Evolutionary conservation across 495 filamentous ascomycete genomes (phyloP), one percentile per base, ranked within the genome.

Genomic region (Niebla homalea): DNA sequence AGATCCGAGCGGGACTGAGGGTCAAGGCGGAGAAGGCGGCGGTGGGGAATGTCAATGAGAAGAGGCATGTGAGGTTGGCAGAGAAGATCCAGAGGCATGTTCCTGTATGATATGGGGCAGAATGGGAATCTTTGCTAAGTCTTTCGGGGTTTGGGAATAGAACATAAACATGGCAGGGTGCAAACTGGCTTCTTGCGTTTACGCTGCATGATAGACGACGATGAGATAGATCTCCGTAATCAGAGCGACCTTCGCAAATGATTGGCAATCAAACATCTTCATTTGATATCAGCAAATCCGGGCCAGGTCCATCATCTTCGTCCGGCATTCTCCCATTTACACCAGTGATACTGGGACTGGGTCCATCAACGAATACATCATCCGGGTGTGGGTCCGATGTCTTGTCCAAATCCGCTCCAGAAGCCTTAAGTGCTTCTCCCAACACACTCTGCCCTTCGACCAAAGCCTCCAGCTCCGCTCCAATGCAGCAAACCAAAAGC

Each of bases 391-490:
- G 14, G 5, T 32, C 29, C 29, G 29, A 32, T 12, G 42, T 8
- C 43, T 36, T 29, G 40, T 55, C 57, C 43, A 56, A 62, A 8
- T 57, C 49, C 36, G 56, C 52, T n/a, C 60, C 52, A 11, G 58
- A 51, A n/a, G 61, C 57, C 50, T 57, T 43, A 48, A 86, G 62
- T 2, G 69, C 70, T 16, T 67, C 70, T 29, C 74, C 65, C 44
- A 97, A 67, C 54, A 94, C 73, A 2, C 66, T 66, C 49, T 76
- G 72, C 10, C 82, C 85, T 58, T 89, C 80, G 45, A 65, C 71
- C 47, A 95, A 78, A 7, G 93, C 89, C 56, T 90, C 84, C 4
- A 94, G 62, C 58, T 98, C 92, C 1, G 92, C 87, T 4, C 88
- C 84, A 51, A 96, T 81, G 50, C 85, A 89, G 50, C 84, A 90